These are phyloP conservation scores for Ophiosphaerella narmari DNA, from an alignment of 2,329 filamentous ascomycete genomes.

Conservation along the genomic window DNA sequence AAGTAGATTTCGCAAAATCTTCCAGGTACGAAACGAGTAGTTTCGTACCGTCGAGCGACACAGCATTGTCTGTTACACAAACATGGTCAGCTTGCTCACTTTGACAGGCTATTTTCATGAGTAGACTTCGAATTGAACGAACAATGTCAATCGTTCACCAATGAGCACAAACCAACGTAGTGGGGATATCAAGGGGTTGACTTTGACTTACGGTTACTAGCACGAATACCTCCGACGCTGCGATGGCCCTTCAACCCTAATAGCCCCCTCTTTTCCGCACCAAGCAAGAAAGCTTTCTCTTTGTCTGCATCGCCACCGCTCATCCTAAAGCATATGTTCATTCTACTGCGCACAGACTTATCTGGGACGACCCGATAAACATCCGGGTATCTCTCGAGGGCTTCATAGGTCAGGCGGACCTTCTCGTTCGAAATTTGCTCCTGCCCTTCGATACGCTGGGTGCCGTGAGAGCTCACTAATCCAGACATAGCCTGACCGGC, in stretches of 20 bases:
- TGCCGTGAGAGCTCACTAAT: slow-evolving; percentile 67
- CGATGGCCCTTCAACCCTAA: slow-evolving; percentile 88
- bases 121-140: background rate
- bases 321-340: slow-evolving; percentile 95
- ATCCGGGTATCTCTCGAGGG: slow-evolving; percentile 72
- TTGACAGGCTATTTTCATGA: background rate
- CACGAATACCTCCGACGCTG: slow-evolving; percentile 82
- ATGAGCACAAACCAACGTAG: background rate
- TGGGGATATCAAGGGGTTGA: background rate
- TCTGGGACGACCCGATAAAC: slow-evolving; percentile 81
- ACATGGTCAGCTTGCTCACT: slow-evolving; percentile 18
- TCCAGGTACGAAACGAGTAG: slow-evolving; percentile 70
- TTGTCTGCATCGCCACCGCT: slow-evolving; percentile 66
- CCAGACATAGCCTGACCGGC: slow-evolving; percentile 85
- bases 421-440: slow-evolving; percentile 75
- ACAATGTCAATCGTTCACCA: too few relatives aligned
- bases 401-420: slow-evolving; percentile 74
- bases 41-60: slow-evolving; percentile 68
- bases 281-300: slow-evolving; percentile 80
- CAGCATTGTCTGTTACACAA: slow-evolving; percentile 68
- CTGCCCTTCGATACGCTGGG: slow-evolving; percentile 75
- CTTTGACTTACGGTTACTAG: slow-evolving; percentile 68
- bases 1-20: slow-evolving; percentile 56
- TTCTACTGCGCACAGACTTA: slow-evolving; percentile 76
- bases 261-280: slow-evolving; percentile 69